Conservation (phyloP, 257 asterid species). For the Galeopsis tetrahit region DNA sequence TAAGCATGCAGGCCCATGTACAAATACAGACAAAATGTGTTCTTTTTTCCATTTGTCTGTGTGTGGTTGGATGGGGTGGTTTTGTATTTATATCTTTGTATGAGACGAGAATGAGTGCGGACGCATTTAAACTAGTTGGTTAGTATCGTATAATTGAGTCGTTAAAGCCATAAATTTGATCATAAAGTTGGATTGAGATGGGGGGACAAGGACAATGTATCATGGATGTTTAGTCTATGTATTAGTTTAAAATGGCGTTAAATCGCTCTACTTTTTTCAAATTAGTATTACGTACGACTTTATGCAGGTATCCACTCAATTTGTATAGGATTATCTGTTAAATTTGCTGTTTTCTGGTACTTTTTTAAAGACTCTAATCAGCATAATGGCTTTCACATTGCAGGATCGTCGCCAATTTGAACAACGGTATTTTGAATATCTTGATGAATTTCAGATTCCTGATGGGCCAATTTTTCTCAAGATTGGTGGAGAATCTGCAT, state of each 20-base stretch:
- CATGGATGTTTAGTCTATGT: background rate
- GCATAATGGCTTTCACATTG: constrained; percentile 18
- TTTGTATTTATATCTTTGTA: background rate
- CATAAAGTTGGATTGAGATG: background rate
- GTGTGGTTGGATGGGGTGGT: constrained; percentile 9
- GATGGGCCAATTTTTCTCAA: constrained; percentile 88
- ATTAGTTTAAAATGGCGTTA: constrained; percentile 6
- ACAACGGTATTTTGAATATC: constrained; percentile 90
- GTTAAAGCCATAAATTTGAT: background rate
- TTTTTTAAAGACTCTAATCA: background rate
- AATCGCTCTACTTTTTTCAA: background rate
- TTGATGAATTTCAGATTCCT: constrained; percentile 71
- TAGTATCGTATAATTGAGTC: background rate
- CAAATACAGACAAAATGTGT: background rate
- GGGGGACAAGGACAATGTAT: constrained; percentile 3
- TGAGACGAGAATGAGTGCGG: background rate
- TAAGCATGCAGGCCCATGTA: constrained; percentile 11
- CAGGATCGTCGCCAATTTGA: constrained; percentile 81
- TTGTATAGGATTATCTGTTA: background rate
- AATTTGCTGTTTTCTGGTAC: constrained; percentile 1
- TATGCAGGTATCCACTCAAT: constrained; percentile 1
- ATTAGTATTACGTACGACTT: background rate
- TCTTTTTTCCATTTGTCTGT: background rate
- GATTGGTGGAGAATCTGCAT: constrained; percentile 90
- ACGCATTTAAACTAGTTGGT: background rate